phyloP scores from a whole-genome alignment of 352 stramenopile genomes.

The Pythium phragmiticola region DNA sequence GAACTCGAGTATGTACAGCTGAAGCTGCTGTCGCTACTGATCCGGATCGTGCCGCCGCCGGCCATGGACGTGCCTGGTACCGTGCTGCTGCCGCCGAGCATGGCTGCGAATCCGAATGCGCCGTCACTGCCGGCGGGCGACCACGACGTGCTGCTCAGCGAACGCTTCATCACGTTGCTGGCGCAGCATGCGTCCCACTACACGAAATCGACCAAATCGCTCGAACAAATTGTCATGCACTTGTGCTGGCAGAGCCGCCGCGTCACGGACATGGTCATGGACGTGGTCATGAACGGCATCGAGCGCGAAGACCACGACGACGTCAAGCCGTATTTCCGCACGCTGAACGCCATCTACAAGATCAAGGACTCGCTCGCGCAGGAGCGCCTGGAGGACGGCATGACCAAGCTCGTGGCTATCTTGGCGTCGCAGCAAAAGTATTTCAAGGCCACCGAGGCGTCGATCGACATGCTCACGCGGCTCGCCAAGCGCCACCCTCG shows the following conservation, averaged over 20 bases:
- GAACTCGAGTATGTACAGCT: conserved; percentile 68
- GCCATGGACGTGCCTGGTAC: conserved; percentile 57
- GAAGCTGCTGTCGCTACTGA: conserved; percentile 70
- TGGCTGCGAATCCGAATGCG: conserved; percentile 66
- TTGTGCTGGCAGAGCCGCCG: conserved; percentile 77
- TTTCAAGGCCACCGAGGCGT: conserved; percentile 85
- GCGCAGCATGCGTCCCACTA: conserved; percentile 73
- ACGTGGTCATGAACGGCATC: conserved; percentile 73
- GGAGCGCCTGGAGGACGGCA: conserved; percentile 62
- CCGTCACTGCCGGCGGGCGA: conserved; percentile 52
- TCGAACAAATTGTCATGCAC: conserved; percentile 76
- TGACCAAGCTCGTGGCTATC: conserved; percentile 72
- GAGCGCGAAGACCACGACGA: conserved; percentile 82
- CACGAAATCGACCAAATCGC: conserved; percentile 74
- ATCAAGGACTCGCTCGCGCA: conserved; percentile 64
- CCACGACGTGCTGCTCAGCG: conserved; percentile 65
- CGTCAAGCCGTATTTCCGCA: conserved; percentile 88
- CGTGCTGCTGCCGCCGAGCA: conserved; percentile 42
- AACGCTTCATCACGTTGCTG: conserved; percentile 75
- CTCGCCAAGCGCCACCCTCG: conserved; percentile 70
- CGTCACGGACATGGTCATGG: conserved; percentile 54
- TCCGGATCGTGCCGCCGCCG: conserved; percentile 68
- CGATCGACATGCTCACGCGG: conserved; percentile 83
- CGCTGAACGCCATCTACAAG: conserved; percentile 78
- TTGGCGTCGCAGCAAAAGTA: conserved; percentile 86